Evolutionary conservation across 2,329 filamentous ascomycete genomes (phyloP).

Genomic region (Alternaria alternata): DNA sequence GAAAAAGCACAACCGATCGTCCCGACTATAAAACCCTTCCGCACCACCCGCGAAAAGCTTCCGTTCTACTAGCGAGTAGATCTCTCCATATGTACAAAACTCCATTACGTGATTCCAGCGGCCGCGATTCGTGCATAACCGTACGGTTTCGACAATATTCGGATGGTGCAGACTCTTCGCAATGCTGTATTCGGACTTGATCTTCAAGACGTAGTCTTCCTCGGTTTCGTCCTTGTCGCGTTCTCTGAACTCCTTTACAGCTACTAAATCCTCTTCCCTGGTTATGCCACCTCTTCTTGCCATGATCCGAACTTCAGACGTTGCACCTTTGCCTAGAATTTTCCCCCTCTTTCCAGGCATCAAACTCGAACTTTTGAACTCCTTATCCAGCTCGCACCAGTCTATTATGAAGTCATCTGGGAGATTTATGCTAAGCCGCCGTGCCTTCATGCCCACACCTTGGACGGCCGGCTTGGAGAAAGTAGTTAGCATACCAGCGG

Average conservation of each 20-base stretch:
- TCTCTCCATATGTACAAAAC: constrained; percentile 82
- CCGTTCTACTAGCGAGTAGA: constrained; percentile 76
- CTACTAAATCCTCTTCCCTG: constrained; percentile 72
- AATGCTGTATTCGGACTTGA: constrained; percentile 90
- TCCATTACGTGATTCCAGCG: constrained; percentile 95
- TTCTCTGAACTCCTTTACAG: constrained; percentile 86
- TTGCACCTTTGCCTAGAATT: constrained; percentile 81
- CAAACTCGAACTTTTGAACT: constrained; percentile 72
- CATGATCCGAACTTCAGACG: constrained; percentile 84
- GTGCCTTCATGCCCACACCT: constrained; percentile 78
- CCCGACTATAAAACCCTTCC: constrained; percentile 65
- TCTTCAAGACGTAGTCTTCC: constrained; percentile 83
- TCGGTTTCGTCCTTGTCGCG: constrained; percentile 73
- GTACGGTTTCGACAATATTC: constrained; percentile 83
- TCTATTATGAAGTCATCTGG: constrained; percentile 79
- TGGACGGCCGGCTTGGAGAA: constrained; percentile 63
- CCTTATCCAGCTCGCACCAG: constrained; percentile 70
- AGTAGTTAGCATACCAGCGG: constrained; percentile 45
- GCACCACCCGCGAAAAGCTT: constrained; percentile 58
- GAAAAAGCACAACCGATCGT: constrained; percentile 83
- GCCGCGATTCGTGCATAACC: constrained; percentile 74
- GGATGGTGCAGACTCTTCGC: constrained; percentile 85
- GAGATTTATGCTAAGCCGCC: constrained; percentile 76
- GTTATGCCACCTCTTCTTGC: constrained; percentile 67
- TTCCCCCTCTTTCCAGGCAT: constrained; percentile 76